Evolutionary conservation across 176 grass and related monocot species (phyloP), one percentile per base, ranked within the genome.

Genomic region (Carex littledalei): DNA sequence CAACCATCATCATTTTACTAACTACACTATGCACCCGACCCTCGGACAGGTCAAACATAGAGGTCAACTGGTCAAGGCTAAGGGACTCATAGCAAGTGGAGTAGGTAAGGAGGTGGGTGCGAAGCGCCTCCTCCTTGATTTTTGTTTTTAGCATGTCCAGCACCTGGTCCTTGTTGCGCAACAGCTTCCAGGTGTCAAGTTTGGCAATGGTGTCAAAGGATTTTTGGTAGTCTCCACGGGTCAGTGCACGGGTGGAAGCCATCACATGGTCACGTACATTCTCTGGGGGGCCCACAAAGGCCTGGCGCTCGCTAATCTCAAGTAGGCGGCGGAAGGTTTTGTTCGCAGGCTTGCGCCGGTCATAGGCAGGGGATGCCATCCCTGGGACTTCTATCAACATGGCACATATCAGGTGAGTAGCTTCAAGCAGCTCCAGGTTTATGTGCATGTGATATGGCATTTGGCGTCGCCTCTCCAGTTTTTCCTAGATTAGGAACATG

Each of bases 381-480:
- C 87, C 89, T 10, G 95, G 95, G 65, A 98, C 92, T 85, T 98
- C 95, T 59, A 98, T 94, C 57, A 98, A 88, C 95, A 98, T 98
- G 13, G 95, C 95, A 90, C 92, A 94, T 41, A 93, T 89, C 84
- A 98, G 86, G 32, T 98, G 95, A 53, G 91, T 94, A 37, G 95
- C 90, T 89, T 98, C 95, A 63, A 98, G 89, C 32, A 98, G 92
- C 80, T 98, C 95, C 66, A 98, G 88, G 82, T 98, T 98, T 87
- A 98, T 98, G 74, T 98, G 95, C 95, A 98, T 98, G 86, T 94
- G 95, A 82, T 98, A 98, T 31, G 95, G 95, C 95, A 98, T 98
- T 79, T 94, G 93, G 62, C 95, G 88, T 89, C 95, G 88, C 83
- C 95, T 94, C 84, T 98, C 95, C 81, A 88, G 84, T 79, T 94